These are phyloP conservation scores for Solanum tarapatanum DNA, from an alignment of 257 asterid species.

Conservation along the genomic window DNA sequence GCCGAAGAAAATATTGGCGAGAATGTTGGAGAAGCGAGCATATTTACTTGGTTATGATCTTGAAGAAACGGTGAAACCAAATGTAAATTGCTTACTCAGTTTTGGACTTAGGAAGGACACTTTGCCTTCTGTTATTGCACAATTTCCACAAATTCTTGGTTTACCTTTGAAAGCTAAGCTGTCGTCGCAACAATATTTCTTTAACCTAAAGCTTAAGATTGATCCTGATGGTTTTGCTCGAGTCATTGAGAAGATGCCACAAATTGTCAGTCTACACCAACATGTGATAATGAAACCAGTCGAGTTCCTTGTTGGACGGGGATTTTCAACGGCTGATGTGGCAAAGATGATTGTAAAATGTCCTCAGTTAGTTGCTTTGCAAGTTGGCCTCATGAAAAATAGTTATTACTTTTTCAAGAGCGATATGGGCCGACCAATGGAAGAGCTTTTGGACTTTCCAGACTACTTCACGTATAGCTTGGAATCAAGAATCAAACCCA, in stretches of 20 bases:
- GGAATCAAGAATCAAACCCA: constrained; percentile 77
- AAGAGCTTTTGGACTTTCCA: constrained; percentile 78
- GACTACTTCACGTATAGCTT: constrained; percentile 85
- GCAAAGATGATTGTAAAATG: constrained; percentile 75
- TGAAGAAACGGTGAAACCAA: constrained; percentile 72
- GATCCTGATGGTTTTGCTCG: constrained; percentile 80
- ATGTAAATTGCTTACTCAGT: constrained; percentile 73
- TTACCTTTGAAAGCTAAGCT: constrained; percentile 84
- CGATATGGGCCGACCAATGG: constrained; percentile 57
- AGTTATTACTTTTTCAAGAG: constrained; percentile 82
- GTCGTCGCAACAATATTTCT: constrained; percentile 76
- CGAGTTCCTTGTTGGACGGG: constrained; percentile 67
- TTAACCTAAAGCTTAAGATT: constrained; percentile 80
- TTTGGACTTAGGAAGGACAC: constrained; percentile 61
- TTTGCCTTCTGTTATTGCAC: constrained; percentile 63
- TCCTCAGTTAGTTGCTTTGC: constrained; percentile 73
- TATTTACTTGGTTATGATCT: constrained; percentile 78
- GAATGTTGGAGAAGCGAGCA: constrained; percentile 83
- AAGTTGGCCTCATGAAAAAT: constrained; percentile 77
- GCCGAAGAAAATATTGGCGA: constrained; percentile 57
- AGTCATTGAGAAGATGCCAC: constrained; percentile 73
- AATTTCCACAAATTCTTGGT: constrained; percentile 79
- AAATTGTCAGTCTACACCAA: constrained; percentile 69
- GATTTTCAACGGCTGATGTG: constrained; percentile 37
- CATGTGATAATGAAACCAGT: constrained; percentile 73